Evolutionary conservation across 306 rosid species (phyloP), one percentile per base, ranked within the genome.

Genomic region (Calophaca sinica): DNA sequence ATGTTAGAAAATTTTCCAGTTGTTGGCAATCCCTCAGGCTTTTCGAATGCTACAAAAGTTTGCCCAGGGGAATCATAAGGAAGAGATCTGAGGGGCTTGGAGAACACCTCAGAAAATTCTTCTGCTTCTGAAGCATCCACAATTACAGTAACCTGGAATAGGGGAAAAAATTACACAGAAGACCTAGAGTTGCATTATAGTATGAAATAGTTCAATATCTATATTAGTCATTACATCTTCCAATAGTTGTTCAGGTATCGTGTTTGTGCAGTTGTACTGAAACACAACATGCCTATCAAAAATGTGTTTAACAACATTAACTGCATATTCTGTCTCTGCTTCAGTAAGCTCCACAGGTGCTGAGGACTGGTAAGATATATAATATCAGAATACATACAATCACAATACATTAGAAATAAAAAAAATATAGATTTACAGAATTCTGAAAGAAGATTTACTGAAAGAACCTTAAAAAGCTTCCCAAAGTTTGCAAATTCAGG

Each of bases 191-290:
- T 12, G 67, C 60, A 80, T 13, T 55, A 26, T 39, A 60, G 48
- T 33, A 48, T 33, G 33, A 79, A 69, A 48, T 46, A 55, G 14
- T 46, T 20, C 66, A 61, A 46, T 54, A 66, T 20, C 62, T 70
- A 72, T 62, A 62, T 41, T 7, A 36, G 76, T 32, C 75, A 32
- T 82, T 92, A 94, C 97, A 79, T 90, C 82, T 87, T 94, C 96
- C 85, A 94, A 89, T 73, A 90, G 82, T 86, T 94, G 99, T 78
- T 92, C 99, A 0, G 93, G 99, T 80, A 94, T 94, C 4, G 99
- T 94, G 82, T 92, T 94, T 75, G 92, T 94, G 93, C 96, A 88
- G 92, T 92, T 94, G 87, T 86, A 94, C 84, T 94, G 99, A 88
- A 94, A 88, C 84, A 92, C 96, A 48, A 94, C 85, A 84, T 94